Percentiles rank a stretch among this genome's conserved stretches.
Conservation (phyloP, 2,329 filamentous ascomycete species). For the Atkinsonella hypoxylon region DNA sequence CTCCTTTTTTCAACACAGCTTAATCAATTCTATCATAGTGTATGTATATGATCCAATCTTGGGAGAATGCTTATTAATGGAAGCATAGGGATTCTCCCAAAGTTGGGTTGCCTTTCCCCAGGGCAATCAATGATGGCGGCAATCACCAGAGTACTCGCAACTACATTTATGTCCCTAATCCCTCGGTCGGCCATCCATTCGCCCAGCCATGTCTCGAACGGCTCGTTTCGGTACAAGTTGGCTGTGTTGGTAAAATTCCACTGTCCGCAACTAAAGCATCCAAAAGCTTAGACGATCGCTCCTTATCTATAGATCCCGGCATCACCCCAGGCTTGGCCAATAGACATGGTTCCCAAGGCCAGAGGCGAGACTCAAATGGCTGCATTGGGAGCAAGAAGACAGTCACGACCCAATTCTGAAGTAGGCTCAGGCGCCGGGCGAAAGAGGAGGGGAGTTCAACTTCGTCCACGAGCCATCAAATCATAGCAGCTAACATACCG, state of each 20-base stretch:
- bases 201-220: conserved; percentile 45
- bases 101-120: conserved; percentile 29
- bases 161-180: conserved; percentile 40
- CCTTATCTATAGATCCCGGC: conserved; percentile 40
- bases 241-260: conserved; percentile 60
- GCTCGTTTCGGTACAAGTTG: conserved; percentile 44
- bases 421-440: conserved; percentile 21
- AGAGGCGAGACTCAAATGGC: conserved; percentile 32
- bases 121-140: conserved; percentile 23
- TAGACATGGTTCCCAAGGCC: conserved; percentile 40
- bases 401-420: conserved; percentile 40
- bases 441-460: not conserved
- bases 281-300: conserved; percentile 41
- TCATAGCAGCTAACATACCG: no score
- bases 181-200: conserved; percentile 40
- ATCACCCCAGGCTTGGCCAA: conserved; percentile 32
- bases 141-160: conserved; percentile 45
- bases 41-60: no score
- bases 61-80: no score
- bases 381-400: conserved; percentile 37
- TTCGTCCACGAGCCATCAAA: no score
- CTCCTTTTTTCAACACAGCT: not conserved
- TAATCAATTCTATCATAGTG: no score
- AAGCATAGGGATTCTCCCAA: conserved; percentile 31
- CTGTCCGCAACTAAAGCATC: conserved; percentile 44